Conservation (phyloP, 1,284 basidiomycete genomes). For the Fomitopsis schrenkii region DNA sequence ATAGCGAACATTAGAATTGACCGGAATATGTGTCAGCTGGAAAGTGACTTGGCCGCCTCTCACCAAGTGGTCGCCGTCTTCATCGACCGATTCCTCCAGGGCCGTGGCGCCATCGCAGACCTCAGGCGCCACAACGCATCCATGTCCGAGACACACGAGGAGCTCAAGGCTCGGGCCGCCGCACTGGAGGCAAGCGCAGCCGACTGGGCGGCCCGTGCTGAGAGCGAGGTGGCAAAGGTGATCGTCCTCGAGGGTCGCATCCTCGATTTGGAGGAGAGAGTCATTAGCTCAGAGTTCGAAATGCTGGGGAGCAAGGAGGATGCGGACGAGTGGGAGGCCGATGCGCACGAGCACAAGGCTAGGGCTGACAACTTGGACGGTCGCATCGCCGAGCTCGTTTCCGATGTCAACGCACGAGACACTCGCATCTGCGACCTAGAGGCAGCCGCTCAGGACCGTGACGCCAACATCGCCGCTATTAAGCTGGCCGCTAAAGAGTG, state of each 20-base stretch:
- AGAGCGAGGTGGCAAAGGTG: too few relatives aligned
- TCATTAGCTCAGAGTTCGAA: too few relatives aligned
- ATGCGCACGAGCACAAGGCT: neutral
- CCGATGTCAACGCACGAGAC: neutral
- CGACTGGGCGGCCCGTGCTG: too few relatives aligned
- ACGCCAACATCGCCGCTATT: neutral
- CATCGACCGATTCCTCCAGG: neutral
- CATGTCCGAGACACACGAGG: neutral
- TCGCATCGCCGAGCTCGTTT: neutral
- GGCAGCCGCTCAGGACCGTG: neutral
- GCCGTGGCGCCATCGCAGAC: neutral
- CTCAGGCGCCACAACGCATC: neutral
- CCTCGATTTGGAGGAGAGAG: too few relatives aligned
- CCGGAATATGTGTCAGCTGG: neutral
- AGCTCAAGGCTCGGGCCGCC: neutral
- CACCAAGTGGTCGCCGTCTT: neutral
- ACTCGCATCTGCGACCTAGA: neutral
- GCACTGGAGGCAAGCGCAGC: neutral
- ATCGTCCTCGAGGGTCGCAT: too few relatives aligned
- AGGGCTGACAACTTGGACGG: neutral
- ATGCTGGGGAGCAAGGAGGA: too few relatives aligned
- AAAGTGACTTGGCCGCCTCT: neutral
- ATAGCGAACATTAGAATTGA: neutral
- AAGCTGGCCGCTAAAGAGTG: neutral
- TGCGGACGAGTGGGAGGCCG: too few relatives aligned